Evolutionary conservation across 2,329 filamentous ascomycete genomes (phyloP).

Genomic region (Trichoderma simmonsii): DNA sequence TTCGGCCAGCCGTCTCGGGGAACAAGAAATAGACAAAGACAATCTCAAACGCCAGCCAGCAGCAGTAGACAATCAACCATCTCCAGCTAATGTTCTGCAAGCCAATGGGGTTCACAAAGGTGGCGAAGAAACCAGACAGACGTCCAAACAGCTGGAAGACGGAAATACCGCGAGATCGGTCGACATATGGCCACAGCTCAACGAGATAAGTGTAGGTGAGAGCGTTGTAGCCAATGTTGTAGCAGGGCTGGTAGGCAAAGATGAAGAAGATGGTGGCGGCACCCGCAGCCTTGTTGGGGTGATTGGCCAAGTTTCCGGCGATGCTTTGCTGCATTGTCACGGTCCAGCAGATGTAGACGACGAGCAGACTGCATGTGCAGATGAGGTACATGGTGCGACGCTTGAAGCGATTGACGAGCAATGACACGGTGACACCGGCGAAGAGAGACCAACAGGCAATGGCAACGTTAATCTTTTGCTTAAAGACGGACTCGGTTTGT

Average conservation of each 20-base stretch:
- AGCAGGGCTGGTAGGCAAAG: not conserved
- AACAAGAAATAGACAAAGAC: not conserved
- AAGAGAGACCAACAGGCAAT: conserved; percentile 1
- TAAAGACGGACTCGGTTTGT: not conserved
- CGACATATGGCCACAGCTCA: not conserved
- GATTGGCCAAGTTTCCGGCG: not conserved
- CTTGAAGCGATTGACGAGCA: conserved; percentile 5
- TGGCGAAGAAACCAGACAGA: not conserved
- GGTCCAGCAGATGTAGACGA: conserved; percentile 7
- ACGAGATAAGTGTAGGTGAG: not conserved
- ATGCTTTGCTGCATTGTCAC: conserved; percentile 2
- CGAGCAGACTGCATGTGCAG: not conserved
- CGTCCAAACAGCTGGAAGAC: not conserved
- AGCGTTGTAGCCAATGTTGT: conserved; percentile 6
- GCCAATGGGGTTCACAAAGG: conserved; percentile 1
- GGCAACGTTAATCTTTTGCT: conserved; percentile 11
- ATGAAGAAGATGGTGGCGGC: conserved; percentile 5
- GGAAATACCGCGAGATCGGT: not conserved
- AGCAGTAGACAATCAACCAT: conserved; percentile 5
- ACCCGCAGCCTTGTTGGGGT: not conserved
- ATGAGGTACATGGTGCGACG: conserved; percentile 1
- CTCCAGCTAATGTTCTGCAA: conserved; percentile 5
- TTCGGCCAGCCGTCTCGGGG: conserved; percentile 2
- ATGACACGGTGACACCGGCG: not conserved
- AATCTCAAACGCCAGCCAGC: conserved; percentile 1